Evolutionary conservation across 495 filamentous ascomycete genomes (phyloP), one percentile per base, ranked within the genome.

Genomic region (Aspergillus biplanus): DNA sequence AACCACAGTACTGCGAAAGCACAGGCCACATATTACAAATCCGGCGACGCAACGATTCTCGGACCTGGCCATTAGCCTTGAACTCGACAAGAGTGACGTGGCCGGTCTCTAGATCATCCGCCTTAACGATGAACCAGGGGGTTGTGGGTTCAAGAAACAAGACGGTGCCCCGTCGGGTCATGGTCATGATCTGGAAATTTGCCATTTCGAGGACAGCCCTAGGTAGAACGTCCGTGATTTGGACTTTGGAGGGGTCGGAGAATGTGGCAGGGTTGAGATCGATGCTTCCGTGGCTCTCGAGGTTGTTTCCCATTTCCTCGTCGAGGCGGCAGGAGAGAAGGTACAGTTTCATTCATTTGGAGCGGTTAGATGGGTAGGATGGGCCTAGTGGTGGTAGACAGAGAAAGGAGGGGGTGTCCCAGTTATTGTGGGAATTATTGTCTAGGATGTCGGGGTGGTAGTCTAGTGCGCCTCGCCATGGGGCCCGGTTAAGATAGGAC

Each of bases 301-400:
- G 27, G 31, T 12, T n/a, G 52, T 55, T 27, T 11, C 52, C 52
- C 52, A 37, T 55, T n/a, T 55, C 52, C 0, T 31, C 52, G 33
- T 55, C 52, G 1, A 55, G 18, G 4, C 33, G 52, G 32, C 32
- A 55, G 5, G 52, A 33, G 32, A 55, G 52, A 16, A 55, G 6
- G 52, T 12, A 55, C 11, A 55, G 2, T 18, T 55, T 37, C 33
- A 55, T 55, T 31, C 52, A 55, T 15, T 55, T 55, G 21, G 52
- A 33, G 4, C 31, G 52, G 52, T 37, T 55, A 32, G 52, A 55
- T 33, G 4, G 7, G 52, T 55, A 34, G 52, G 13, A 33, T 35
- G 52, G 31, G 31, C 33, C 52, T 8, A 55, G 34, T 12, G 52
- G 31, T 48, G 46, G 13, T 7, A 48, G 52, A 32, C 52, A 55